Evolutionary conservation across 371 early-diverging fungal species (phyloP), one percentile per base, ranked within the genome.

Genomic region (Haplosporangium sp.): DNA sequence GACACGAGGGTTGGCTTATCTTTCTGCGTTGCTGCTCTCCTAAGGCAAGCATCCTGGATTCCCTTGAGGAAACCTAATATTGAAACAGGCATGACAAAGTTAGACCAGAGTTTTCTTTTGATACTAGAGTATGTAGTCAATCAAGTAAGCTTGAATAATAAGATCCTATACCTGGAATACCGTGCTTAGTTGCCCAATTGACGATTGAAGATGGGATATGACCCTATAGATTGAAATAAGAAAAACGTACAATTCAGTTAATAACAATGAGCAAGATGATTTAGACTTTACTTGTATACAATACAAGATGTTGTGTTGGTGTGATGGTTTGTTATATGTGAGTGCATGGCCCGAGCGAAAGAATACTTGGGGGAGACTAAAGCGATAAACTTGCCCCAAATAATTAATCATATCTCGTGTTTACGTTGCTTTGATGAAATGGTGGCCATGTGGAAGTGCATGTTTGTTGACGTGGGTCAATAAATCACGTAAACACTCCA

Each of bases 101-200:
- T n/a, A 52, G n/a, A 7, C 3, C 13, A n/a, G 15, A 34, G 37
- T 6, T 42, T 42, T 6, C 42, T 7, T 6, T 42, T 42, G 42
- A 42, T 11, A 44, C 2, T 13, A 44, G 11, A 44, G 8, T 8
- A 11, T 8, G 44, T 44, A 44, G 44, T 39, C 39, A 57, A 40
- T 4, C 42, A 60, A 3, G 4, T 39, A 40, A 47, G 3, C n/a
- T 39, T 42, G 38, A 17, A 13, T 17, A 17, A 17, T 3, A 48
- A 15, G 13, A 17, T 17, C 5, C 4, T 42, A 4, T 62, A 77
- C 78, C 76, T 58, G 88, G 88, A 20, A 87, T 85, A n/a, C 84
- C 86, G 11, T 79, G 79, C 69, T 84, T 86, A 55, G 88, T 86
- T n/a, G 86, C 88, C 88, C 88, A 87, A 72, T 87, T 87, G 67